Evolutionary conservation across 805 yeast genomes (phyloP).

Genomic region (Saccharomyces paradoxus): DNA sequence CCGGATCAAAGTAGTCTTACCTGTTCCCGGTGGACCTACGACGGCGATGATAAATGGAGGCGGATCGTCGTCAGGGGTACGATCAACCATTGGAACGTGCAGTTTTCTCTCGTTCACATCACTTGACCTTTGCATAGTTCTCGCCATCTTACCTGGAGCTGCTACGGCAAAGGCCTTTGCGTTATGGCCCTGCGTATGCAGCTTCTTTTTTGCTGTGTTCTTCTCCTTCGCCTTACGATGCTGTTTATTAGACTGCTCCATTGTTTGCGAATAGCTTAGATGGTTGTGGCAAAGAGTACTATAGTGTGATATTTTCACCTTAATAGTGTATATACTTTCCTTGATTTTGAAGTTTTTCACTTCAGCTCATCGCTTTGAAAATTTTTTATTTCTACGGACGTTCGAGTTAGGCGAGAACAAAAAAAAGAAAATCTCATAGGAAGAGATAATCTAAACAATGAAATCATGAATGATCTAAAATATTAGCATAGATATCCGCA

Average conservation of each 20-base stretch:
- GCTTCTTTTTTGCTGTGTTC: constrained; percentile 71
- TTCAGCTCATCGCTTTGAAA: neutral
- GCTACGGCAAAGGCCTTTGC: constrained; percentile 78
- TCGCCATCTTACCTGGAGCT: constrained; percentile 78
- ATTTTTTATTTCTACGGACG: neutral
- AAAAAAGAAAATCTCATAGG: neutral
- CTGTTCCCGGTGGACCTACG: constrained; percentile 98
- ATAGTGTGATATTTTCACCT: neutral
- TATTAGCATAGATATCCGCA: neutral
- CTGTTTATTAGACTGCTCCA: constrained; percentile 68
- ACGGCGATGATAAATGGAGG: constrained; percentile 95
- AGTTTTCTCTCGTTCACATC: constrained; percentile 74
- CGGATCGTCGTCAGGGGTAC: constrained; percentile 95
- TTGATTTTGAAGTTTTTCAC: neutral
- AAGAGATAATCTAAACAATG: neutral
- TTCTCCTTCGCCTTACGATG: constrained; percentile 58
- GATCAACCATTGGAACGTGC: constrained; percentile 95
- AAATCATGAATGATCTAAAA: no score
- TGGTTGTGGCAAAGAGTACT: neutral
- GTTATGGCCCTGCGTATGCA: constrained; percentile 79
- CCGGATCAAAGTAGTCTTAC: constrained; percentile 86
- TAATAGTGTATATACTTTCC: neutral
- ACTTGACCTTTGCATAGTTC: constrained; percentile 74
- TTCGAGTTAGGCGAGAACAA: neutral
- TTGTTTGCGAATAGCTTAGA: constrained; percentile 3